Evolutionary conservation across 345 rosid genomes (phyloP), one percentile per base, ranked within the genome.

Genomic region (Toxicodendron radicans): DNA sequence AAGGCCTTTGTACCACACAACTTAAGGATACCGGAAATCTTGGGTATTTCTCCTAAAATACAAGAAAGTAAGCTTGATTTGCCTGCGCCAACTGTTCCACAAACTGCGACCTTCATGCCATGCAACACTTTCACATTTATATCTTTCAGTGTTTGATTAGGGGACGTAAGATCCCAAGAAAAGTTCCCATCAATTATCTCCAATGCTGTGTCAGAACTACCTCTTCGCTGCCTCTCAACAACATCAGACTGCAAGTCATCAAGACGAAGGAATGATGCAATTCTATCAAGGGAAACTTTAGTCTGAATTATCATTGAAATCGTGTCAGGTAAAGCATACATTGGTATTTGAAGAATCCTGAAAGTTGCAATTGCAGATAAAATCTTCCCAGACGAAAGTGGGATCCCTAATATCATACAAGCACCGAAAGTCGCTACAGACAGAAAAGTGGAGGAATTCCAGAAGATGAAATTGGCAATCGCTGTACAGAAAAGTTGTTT

Each of bases 11-110:
- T 78, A 66, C 97, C 98, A 70, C 86, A 80, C 65, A 94, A 70
- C 77, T 81, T 87, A 32, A 86, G 59, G 11, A 81, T 75, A 57
- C 98, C 97, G 0, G 92, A 87, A 70, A 86, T 69, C 79, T 85
- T 92, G 0, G 90, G 87, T 14, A 89, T 76, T 76, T 92, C 97
- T 70, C 89, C 95, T 43, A 90, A 79, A 67, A 92, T 82, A 70
- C 87, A 86, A 33, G 95, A 87, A 53, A 92, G 89, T 43, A 92
- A 79, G 78, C 90, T 92, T 1, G 97, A 92, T 76, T 92, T 92
- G 10, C 95, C 92, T 0, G 95, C 86, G 61, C 97, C 94, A 73
- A 90, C 93, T 24, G 88, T 83, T 16, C 95, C 95, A 46, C 94
- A 92, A 66, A 92, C 88, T 51, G 96, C 96, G 70, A 92, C 89